Percentiles rank a stretch among this genome's conserved stretches.
phyloP scores from a whole-genome alignment of 2,329 filamentous ascomycete genomes.

The Hypomyces rosellus region DNA sequence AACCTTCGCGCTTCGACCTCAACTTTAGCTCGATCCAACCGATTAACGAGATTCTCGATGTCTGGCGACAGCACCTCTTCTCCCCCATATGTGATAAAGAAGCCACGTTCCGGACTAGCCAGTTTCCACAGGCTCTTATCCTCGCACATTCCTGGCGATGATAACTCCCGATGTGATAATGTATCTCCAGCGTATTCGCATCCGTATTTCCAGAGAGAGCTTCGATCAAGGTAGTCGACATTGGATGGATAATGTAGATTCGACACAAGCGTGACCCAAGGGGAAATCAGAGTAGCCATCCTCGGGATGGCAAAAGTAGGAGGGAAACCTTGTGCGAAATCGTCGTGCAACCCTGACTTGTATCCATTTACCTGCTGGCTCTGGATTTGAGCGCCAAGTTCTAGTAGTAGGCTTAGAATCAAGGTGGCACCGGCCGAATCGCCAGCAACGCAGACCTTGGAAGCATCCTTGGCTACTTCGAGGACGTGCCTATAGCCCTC shows the following conservation, averaged over 20 bases:
- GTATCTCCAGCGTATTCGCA: slow-evolving; percentile 54
- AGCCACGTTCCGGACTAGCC: slow-evolving; percentile 60
- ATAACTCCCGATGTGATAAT: slow-evolving; percentile 28
- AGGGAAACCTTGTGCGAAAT: slow-evolving; percentile 12
- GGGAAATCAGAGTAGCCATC: slow-evolving; percentile 69
- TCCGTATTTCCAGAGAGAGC: slow-evolving; percentile 63
- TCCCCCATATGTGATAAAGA: slow-evolving; percentile 64
- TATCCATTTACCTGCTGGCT: slow-evolving; percentile 16
- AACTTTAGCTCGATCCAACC: slow-evolving; percentile 48
- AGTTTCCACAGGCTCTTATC: slow-evolving; percentile 60
- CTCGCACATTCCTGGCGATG: slow-evolving; percentile 64
- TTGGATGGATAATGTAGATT: slow-evolving; percentile 58
- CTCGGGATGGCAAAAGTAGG: slow-evolving; percentile 27
- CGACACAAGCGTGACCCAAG: slow-evolving; percentile 71
- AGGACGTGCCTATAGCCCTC: slow-evolving; percentile 67
- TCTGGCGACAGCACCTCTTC: slow-evolving; percentile 75
- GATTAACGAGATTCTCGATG: slow-evolving; percentile 52
- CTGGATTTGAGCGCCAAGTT: slow-evolving; percentile 42
- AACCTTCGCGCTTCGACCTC: slow-evolving; percentile 55
- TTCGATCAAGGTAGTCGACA: slow-evolving; percentile 68
- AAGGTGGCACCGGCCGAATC: slow-evolving; percentile 76
- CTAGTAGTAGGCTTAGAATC: slow-evolving; percentile 64
- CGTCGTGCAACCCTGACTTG: slow-evolving; percentile 10
- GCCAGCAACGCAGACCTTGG: slow-evolving; percentile 63
- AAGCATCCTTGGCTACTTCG: slow-evolving; percentile 48